Base-by-base conservation (phyloP, 129 eudicot genomes). In the Silybum marianum region DNA sequence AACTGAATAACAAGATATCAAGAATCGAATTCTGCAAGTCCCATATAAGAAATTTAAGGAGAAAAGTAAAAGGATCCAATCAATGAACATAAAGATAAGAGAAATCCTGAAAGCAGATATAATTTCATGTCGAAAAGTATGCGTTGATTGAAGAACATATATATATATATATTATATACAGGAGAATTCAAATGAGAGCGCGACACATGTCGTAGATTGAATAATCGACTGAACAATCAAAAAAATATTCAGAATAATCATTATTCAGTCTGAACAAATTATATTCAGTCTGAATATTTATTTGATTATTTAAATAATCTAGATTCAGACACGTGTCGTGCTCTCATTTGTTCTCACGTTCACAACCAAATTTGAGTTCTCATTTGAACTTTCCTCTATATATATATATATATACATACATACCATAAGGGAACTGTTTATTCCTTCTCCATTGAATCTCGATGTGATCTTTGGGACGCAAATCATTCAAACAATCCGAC, bases 381-480 rank as follows among this genome's bases (percentile, higher is more conserved):
- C n/a, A n/a, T n/a, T n/a, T n/a, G n/a, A n/a, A n/a, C n/a, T n/a
- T n/a, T n/a, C n/a, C n/a, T n/a, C n/a, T n/a, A n/a, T n/a, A n/a
- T 75, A 75, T 48, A 48, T 40, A 40, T 40, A 40, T 40, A 40
- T 40, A 40, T 40, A 6, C 7, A 83, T 58, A 68, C 65, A 69
- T 76, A 82, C 97, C 97, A 42, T 93, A 93, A 54, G 97, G 95
- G 81, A 90, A 90, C 54, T 90, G 95, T 82, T 92, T 88, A 71
- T 90, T 92, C 76, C 95, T 83, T 85, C 97, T 92, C 97, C 97
- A 92, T 44, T 92, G 95, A 73, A 92, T 92, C 81, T 92, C 95
- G n/a, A 92, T 85, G 85, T 92, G 91, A 87, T 92, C 95, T 16
- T 88, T 89, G 39, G 95, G 95, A 69, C 46, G 72, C 48, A 92